phyloP scores from a whole-genome alignment of 1,139 yeast species.

The Pneumocystis jirovecii region DNA sequence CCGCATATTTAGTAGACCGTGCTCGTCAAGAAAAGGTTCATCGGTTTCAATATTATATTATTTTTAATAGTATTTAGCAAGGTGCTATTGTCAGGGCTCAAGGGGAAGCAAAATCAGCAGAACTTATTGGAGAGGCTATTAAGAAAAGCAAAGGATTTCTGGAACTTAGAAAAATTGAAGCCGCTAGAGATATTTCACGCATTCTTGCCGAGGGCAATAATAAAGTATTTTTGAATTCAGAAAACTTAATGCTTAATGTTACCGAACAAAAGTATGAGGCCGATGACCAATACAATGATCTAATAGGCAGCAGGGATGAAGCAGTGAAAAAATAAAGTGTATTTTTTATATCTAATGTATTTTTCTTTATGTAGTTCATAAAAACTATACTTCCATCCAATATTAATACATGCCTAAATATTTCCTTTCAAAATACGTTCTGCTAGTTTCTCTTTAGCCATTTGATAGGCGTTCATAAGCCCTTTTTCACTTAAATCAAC shows the following conservation, averaged over 20 bases:
- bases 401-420: background rate
- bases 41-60: conserved; percentile 37
- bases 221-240: conserved; percentile 80
- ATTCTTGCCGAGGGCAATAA: conserved; percentile 79
- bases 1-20: conserved; percentile 90
- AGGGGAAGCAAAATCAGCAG: conserved; percentile 98
- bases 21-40: conserved; percentile 75
- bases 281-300: background rate
- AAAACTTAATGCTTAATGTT: conserved; percentile 79
- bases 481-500: conserved; percentile 83
- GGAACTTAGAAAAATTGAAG: conserved; percentile 88
- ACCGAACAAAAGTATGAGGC: conserved; percentile 22
- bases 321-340: background rate
- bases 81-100: conserved; percentile 90
- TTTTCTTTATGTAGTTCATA: background rate
- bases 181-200: conserved; percentile 88
- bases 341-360: background rate
- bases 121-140: conserved; percentile 29
- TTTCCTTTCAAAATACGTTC: conserved; percentile 42
- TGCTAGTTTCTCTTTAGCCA: conserved; percentile 74
- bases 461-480: conserved; percentile 69
- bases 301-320: background rate
- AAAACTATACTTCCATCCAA: background rate
- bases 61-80: conserved; percentile 28
- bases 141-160: conserved; percentile 60